These are phyloP conservation scores for Gracilariopsis chorda DNA, from an alignment of 23 red algal genomes.

Conservation along the genomic window DNA sequence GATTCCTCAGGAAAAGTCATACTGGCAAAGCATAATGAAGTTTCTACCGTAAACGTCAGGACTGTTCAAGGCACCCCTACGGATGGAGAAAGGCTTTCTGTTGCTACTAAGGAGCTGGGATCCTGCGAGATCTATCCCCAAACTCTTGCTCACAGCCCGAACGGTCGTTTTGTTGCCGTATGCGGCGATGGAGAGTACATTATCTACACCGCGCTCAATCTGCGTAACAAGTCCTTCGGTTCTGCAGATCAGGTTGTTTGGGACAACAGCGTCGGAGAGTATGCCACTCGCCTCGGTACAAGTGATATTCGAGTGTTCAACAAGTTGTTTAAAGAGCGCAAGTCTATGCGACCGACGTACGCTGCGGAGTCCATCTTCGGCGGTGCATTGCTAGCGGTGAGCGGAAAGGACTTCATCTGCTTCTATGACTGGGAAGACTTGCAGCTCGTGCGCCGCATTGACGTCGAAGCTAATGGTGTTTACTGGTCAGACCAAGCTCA, in stretches of 20 bases:
- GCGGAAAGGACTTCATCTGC: conserved; percentile 84
- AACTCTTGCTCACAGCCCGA: conserved; percentile 78
- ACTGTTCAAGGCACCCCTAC: conserved; percentile 31
- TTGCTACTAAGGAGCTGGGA: conserved; percentile 86
- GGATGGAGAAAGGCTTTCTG: conserved; percentile 82
- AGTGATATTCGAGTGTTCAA: conserved; percentile 86
- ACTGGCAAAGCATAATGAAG: conserved; percentile 89
- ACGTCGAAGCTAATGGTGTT: conserved; percentile 78
- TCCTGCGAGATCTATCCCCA: conserved; percentile 91
- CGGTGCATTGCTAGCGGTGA: conserved; percentile 77
- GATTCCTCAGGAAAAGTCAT: conserved; percentile 93
- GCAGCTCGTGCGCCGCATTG: conserved; percentile 86
- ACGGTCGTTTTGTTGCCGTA: conserved; percentile 97
- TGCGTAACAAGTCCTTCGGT: conserved; percentile 96
- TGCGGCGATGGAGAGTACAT: conserved; percentile 99
- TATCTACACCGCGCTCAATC: conserved; percentile 94
- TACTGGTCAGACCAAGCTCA: conserved; percentile 84
- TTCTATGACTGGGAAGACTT: conserved; percentile 98
- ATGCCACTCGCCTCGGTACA: conserved; percentile 74
- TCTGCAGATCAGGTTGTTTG: conserved; percentile 94
- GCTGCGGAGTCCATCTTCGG: conserved; percentile 80
- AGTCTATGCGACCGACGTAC: conserved; percentile 81
- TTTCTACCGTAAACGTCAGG: conserved; percentile 73
- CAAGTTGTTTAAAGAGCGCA: conserved; percentile 86
- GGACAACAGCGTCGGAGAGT: conserved; percentile 92